Base-by-base conservation (phyloP, 305 asterid genomes). In the Solanum hybrid region DNA sequence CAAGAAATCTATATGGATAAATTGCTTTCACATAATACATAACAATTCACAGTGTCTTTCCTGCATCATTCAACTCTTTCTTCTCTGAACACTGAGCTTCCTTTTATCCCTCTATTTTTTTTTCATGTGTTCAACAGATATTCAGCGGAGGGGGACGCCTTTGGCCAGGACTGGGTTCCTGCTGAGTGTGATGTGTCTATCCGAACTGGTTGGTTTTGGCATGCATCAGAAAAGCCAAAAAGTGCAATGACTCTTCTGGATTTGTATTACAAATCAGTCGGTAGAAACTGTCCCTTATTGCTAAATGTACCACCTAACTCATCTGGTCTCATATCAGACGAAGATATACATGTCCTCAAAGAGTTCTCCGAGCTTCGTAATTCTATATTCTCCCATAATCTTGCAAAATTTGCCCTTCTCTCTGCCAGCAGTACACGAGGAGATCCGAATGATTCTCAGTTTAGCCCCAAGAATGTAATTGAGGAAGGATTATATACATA, bases 171-270 rank as follows among this genome's bases (percentile, higher is more conserved):
- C 85, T 96, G 99, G 99, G 94, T 96, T 73, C 98, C 99, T 46
- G 94, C 99, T 69, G 98, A 95, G 79, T 97, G 99, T 79, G 98
- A 97, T 56, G 98, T 97, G 81, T 97, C 99, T 3, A 96, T 97
- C 90, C 93, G 99, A 66, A 93, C 96, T 0, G 98, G 98, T 73
- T 97, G 99, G 99, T 97, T 97, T 90, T 97, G 99, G 99, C 99
- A 96, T 88, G 91, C 95, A 17, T 95, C 98, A 0, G 93, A 97
- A 92, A 89, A 88, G 89, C 99, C 99, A 31, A 95, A 95, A 92
- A 90, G 98, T 5, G 98, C 99, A 88, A 46, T 94, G 42, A 77
- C 94, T 51, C 98, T 97, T 88, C 99, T 97, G 87, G 98, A 97
- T 89, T 88, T 97, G 7, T 97, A 96, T 94, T 96, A 97, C 91